Base-by-base conservation (phyloP, 192 early-diverging fungal species). In the Mortierella antarctica region DNA sequence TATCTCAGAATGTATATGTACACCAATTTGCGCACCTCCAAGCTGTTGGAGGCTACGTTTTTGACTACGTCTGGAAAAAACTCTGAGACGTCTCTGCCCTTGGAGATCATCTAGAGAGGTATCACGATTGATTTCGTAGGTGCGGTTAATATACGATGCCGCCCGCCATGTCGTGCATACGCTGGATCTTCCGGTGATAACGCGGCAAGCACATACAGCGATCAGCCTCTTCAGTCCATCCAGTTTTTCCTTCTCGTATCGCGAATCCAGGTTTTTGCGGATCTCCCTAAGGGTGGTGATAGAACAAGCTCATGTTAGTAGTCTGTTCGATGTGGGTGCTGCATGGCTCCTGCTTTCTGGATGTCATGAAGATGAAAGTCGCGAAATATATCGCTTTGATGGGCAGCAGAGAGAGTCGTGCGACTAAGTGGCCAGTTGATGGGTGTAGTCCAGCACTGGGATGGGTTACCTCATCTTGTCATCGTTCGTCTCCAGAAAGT, bases 31-130 rank as follows among this genome's bases (percentile, higher is more conserved):
- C 96, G 91, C 44, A 98, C 89, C 68, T 96, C 95, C 66, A 97
- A 86, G 62, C 93, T 95, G 8, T 87, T 87, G 11, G 96, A 94
- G 0, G 95, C 96, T 0, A 99, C 98, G 82, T 98, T 98, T 83
- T 98, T 99, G 64, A 99, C 96, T 15, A 99, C 97, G 68, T 96
- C 93, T 44, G 94, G 91, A 71, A 95, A 99, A 83, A 94, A 96
- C 82, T 93, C 92, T 10, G 94, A 94, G 15, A 96, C 95, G 81
- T 97, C 92, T 20, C 91, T 89, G 20, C 96, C 96, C 84, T 95
- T 95, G 18, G 94, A 95, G 44, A 98, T 94, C 84, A 95, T 91
- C 91, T 94, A 80, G 31, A 31, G 31, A 31, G 31, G 31, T 3
- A 31, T 31, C 31, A 31, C n/a, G 31, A 31, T 31, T 31, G 31